Base-by-base conservation (phyloP, 257 asterid species). In the Penstemon eatonii region DNA sequence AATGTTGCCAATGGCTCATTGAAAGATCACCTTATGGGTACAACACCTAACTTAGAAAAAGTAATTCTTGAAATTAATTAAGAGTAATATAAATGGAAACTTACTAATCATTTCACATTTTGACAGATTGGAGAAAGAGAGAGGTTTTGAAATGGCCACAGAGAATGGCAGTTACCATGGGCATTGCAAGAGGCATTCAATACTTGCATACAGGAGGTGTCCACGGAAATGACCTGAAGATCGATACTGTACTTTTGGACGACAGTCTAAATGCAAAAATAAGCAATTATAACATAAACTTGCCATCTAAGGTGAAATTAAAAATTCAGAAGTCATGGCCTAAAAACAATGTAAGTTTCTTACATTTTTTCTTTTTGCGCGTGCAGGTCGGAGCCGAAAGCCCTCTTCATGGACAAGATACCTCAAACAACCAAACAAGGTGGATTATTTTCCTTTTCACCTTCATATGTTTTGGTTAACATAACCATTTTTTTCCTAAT, bases 131-230 rank as follows among this genome's bases (percentile, higher is more conserved):
- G 96, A 91, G 93, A 66, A 89, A 84, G 71, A 82, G 92, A 60
- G 98, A 91, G 37, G 64, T 79, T 45, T 62, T 94, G 74, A 91
- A 91, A 82, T 94, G 99, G 99, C 99, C 99, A 4, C 96, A 94
- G 79, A 80, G 99, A 76, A 94, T 87, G 85, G 80, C 80, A 36
- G 86, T 94, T 61, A 59, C 90, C 4, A 85, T 89, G 93, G 96
- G 90, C 3, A 68, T 91, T 49, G 90, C 99, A 0, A 89, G 92
- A 76, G 98, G 99, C 12, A 85, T 89, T 52, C 99, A 94, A 53
- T 91, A 82, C 84, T 70, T 94, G 81, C 99, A 94, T 25, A 76
- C 91, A 0, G 90, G 81, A 2, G 95, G 99, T 47, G 73, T 94
- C 11, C 75, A 70, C 18, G 96, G 99, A 59, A 94, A 89, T 54